Percentiles rank a stretch among this genome's conserved stretches.
phyloP scores from a whole-genome alignment of 805 yeast species.

The Lipomyces mesembrius region DNA sequence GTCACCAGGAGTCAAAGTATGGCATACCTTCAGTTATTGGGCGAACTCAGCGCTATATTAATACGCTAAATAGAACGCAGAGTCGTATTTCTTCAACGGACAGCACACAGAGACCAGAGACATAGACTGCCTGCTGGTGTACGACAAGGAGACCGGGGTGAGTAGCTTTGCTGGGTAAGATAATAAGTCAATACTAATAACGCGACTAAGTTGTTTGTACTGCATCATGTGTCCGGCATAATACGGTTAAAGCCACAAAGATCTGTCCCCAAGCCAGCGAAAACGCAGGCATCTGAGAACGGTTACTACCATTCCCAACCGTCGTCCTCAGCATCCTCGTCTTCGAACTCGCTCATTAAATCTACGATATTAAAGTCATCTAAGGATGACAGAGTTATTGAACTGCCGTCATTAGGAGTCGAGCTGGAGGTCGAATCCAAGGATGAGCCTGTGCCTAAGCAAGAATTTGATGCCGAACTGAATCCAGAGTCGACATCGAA shows the following conservation, averaged over 20 bases:
- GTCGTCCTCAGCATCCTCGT: constrained; percentile 16
- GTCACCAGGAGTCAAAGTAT: constrained; percentile 31
- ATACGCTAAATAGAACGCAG: constrained; percentile 17
- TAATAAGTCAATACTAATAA: background rate
- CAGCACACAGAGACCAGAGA: constrained; percentile 30
- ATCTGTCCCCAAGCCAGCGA: constrained; percentile 14
- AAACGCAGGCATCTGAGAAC: background rate
- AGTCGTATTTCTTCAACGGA: constrained; percentile 32
- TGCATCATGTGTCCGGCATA: constrained; percentile 25
- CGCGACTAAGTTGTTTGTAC: constrained; percentile 21
- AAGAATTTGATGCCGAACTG: constrained; percentile 5
- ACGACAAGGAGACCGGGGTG: constrained; percentile 32
- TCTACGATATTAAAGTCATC: background rate
- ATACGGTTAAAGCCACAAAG: constrained; percentile 29
- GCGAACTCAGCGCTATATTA: constrained; percentile 1
- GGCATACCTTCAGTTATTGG: background rate
- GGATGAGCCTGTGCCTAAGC: background rate
- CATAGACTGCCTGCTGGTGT: constrained; percentile 36
- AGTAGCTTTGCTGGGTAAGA: background rate
- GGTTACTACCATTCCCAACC: constrained; percentile 2
- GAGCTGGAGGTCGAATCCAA: background rate
- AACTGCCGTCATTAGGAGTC: constrained; percentile 22
- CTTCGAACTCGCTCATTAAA: constrained; percentile 12
- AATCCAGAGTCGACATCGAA: background rate
- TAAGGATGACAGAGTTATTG: constrained; percentile 19